phyloP scores from a whole-genome alignment of 306 rosid genomes.

The Astragalus glycyphyllos region DNA sequence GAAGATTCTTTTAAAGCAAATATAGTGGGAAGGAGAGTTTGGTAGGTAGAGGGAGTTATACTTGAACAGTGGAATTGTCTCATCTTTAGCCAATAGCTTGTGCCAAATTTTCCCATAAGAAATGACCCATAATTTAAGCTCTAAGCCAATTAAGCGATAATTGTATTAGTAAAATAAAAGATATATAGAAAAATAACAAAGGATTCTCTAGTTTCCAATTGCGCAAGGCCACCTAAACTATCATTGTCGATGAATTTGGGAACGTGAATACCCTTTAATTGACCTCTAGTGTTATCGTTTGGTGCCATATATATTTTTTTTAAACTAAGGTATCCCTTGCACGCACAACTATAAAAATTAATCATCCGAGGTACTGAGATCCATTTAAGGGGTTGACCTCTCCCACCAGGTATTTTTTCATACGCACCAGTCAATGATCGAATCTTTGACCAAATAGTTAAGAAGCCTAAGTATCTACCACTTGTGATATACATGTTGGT shows the following conservation, averaged over 20 bases:
- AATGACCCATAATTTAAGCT: not conserved
- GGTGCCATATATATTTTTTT: slow-evolving; percentile 38
- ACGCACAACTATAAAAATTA: too few relatives aligned
- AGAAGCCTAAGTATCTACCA: too few relatives aligned
- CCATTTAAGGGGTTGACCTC: too few relatives aligned
- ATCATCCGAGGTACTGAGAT: too few relatives aligned
- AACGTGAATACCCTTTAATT: slow-evolving; percentile 33
- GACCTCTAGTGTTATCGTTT: slow-evolving; percentile 41
- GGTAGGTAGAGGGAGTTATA: slow-evolving; percentile 1
- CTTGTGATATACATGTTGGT: too few relatives aligned
- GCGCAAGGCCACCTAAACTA: slow-evolving; percentile 32
- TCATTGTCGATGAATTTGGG: slow-evolving; percentile 40
- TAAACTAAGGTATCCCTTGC: too few relatives aligned
- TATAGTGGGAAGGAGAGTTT: not conserved
- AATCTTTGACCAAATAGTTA: too few relatives aligned
- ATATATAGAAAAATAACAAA: slow-evolving; percentile 21
- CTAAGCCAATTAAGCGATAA: not conserved
- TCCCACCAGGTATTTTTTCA: too few relatives aligned
- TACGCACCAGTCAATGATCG: too few relatives aligned
- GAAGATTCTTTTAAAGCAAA: slow-evolving; percentile 3
- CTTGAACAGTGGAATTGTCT: slow-evolving; percentile 14
- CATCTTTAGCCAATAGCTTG: slow-evolving; percentile 29
- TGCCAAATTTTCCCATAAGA: slow-evolving; percentile 14
- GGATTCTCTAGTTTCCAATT: slow-evolving; percentile 33
- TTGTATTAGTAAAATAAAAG: not conserved